Evolutionary conservation across 2,329 filamentous ascomycete species (phyloP), one percentile per base, ranked within the genome.

Genomic region (Aspergillus unguis): DNA sequence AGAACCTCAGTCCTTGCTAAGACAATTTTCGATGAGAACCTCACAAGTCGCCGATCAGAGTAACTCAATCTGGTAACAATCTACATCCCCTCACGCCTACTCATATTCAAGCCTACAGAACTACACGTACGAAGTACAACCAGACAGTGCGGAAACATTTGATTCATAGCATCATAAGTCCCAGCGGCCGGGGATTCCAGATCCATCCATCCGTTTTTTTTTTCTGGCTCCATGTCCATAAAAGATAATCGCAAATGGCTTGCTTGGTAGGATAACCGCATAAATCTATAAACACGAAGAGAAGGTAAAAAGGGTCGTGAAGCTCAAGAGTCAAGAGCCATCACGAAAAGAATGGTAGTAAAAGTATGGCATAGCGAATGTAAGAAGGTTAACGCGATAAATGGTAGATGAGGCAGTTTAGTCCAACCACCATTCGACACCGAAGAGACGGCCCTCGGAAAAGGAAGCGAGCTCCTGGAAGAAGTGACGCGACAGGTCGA

Each of bases 401-500:
- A 17, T 10, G 9, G 11, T 28, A 32, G 5, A 32, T 23, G 5
- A 32, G n/a, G 6, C 7, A 11, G 40, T 33, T 42, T 52, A 71
- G 45, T 69, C 50, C 52, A 71, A 65, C 62, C 73, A 75, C 64
- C 66, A 73, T 72, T 71, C 62, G 43, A 76, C 71, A 51, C 67
- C 71, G 52, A 45, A 10, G 48, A 78, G 63, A 58, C 77, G 74
- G 46, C 76, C 77, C 37, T 65, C 67, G 23, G 48, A 54, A 7
- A 66, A 47, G 7, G 53, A 46, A 27, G 68, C 68, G 40, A 88
- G 74, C 23, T 77, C 72, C n/a, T 63, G 58, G 71, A 85, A 87
- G 56, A 80, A 71, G 61, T 78, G 76, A 55, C 76, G 71, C 58
- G 80, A 82, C 59, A 86, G 77, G 63, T 90, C 87, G 44, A 90